Base-by-base conservation (phyloP, 2,329 filamentous ascomycete species). In the Aspergillus tamarii region DNA sequence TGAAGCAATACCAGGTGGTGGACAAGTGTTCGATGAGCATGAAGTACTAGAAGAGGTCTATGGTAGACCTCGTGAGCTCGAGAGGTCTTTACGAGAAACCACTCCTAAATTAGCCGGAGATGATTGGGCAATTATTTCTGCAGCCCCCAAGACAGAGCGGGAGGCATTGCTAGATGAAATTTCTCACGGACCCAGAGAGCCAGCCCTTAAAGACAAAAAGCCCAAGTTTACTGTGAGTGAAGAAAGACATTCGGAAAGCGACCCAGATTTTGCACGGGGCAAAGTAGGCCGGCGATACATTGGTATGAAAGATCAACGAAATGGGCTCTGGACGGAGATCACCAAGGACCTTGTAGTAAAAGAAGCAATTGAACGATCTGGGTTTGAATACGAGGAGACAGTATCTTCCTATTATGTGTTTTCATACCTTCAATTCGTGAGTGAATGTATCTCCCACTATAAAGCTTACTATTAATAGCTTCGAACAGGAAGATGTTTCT, bases 311-410 rank as follows among this genome's bases (percentile, higher is more conserved):
- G 72, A 79, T 50, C 74, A 73, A 32, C 74, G 71, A 41, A 85
- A 86, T 61, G 88, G 90, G 64, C 91, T 96, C 82, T 98, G 94
- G 94, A 99, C 95, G 0, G 95, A 98, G 79, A 93, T 99, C 70
- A 96, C 94, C 53, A 97, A 96, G 80, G 94, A 97, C 70, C 81
- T 98, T 41, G 92, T 98, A 19, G 84, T 90, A 63, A 88, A 90
- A 59, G 93, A 97, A 75, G 95, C 95, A 21, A 91, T 98, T 67
- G 90, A 96, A 70, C 84, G 90, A 72, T 81, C 89, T 74, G 92
- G 92, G 3, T 98, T 97, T 78, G 89, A 92, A 64, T 98, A 89
- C 74, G 93, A 97, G 76, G 94, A 98, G 83, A 95, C 92, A 0
- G 90, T 93, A 60, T 87, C 86, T 66, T 96, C 93, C 79, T 98